Evolutionary conservation across 345 rosid species (phyloP).

Genomic region (Aurinia saxatilis): DNA sequence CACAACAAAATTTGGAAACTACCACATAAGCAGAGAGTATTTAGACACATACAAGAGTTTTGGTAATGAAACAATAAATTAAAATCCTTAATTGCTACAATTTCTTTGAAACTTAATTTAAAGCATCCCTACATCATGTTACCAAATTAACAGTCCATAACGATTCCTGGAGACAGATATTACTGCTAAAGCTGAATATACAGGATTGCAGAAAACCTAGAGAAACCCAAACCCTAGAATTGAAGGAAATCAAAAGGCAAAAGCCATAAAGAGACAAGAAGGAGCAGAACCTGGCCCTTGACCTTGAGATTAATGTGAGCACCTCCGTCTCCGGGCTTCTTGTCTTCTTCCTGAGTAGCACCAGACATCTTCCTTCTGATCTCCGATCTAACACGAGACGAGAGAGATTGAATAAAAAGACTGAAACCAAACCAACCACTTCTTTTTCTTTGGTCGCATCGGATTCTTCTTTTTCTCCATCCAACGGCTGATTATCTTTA

Average conservation of each 20-base stretch:
- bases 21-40: neutral
- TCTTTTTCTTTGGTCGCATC: conserved; percentile 19
- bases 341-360: conserved; percentile 54
- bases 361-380: conserved; percentile 36
- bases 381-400: neutral
- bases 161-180: neutral
- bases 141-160: neutral
- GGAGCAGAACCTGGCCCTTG: conserved; percentile 64
- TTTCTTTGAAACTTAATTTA: neutral
- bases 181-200: neutral
- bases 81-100: neutral
- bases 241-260: neutral
- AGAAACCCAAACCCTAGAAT: conserved; percentile 8
- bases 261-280: neutral
- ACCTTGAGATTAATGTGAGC: conserved; percentile 88
- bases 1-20: neutral
- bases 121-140: neutral
- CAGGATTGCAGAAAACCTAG: neutral
- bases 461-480: neutral
- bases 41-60: neutral
- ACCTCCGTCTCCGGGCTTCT: conserved; percentile 70
- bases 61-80: neutral
- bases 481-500: too few species aligned
- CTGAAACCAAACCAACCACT: neutral
- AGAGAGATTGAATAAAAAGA: conserved; percentile 21